These are phyloP conservation scores for Apiotrichum domesticum DNA, from an alignment of 1,284 basidiomycete genomes.

Conservation along the genomic window DNA sequence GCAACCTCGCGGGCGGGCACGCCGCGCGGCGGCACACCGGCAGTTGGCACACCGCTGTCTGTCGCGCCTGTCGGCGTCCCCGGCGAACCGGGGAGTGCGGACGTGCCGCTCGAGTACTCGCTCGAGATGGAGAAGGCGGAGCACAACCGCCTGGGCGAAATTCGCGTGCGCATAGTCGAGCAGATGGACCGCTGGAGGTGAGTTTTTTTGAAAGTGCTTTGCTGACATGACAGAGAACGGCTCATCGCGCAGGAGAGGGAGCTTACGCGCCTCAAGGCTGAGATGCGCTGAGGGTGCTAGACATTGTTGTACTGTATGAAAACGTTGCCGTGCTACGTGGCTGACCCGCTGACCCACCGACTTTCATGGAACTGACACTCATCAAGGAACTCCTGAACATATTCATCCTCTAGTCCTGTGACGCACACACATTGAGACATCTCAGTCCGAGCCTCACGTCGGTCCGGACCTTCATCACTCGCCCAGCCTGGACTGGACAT, in stretches of 20 bases:
- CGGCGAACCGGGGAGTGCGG: slow-evolving; percentile 40
- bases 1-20: slow-evolving; percentile 15
- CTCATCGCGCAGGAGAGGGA: slow-evolving; percentile 55
- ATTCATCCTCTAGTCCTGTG: too few species aligned
- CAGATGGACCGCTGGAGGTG: slow-evolving; percentile 48
- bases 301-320: neutral
- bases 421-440: too few species aligned
- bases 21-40: slow-evolving; percentile 9
- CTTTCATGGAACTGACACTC: too few species aligned
- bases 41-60: slow-evolving; percentile 21
- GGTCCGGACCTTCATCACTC: too few species aligned
- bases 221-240: slow-evolving; percentile 24
- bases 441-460: too few species aligned
- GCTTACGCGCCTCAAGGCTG: slow-evolving; percentile 19
- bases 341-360: too few species aligned
- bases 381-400: too few species aligned
- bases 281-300: slow-evolving; percentile 1
- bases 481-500: too few species aligned
- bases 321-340: too few species aligned
- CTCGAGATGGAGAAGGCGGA: slow-evolving; percentile 80
- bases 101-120: slow-evolving; percentile 66
- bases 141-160: slow-evolving; percentile 69
- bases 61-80: slow-evolving; percentile 36
- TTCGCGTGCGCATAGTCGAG: slow-evolving; percentile 58
- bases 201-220: slow-evolving; percentile 9